phyloP scores from a whole-genome alignment of 2,329 filamentous ascomycete species.

The Colletotrichum siamense region DNA sequence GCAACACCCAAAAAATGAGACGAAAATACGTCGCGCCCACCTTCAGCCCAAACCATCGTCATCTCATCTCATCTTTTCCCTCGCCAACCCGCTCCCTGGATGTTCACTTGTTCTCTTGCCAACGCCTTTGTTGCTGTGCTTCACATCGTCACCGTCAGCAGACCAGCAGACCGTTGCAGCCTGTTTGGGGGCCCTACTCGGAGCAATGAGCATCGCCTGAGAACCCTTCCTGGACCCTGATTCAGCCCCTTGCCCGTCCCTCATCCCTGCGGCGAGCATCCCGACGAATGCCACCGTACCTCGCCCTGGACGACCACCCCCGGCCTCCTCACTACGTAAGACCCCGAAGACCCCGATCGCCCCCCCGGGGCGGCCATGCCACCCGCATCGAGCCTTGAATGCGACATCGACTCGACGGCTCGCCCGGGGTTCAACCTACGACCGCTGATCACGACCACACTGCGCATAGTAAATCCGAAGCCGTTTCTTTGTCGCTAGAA shows the following conservation, averaged over 20 bases:
- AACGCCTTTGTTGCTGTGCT: not conserved
- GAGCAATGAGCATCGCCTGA: not conserved
- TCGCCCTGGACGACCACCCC: not conserved
- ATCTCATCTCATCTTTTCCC: not conserved
- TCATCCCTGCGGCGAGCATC: constrained; percentile 17
- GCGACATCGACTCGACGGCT: not conserved
- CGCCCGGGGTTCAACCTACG: not conserved
- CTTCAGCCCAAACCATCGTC: constrained; percentile 11
- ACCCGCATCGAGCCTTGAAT: constrained; percentile 9
- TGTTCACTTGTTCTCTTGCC: not conserved
- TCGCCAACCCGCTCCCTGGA: not conserved
- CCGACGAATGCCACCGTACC: not conserved
- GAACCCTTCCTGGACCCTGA: constrained; percentile 15
- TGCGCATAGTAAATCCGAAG: not conserved
- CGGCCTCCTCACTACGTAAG: not conserved
- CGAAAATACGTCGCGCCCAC: not conserved
- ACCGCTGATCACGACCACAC: not conserved
- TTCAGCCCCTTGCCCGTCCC: constrained; percentile 13
- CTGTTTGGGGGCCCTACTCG: not conserved
- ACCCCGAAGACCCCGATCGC: constrained; percentile 15
- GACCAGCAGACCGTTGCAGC: not conserved
- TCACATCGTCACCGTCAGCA: not conserved
- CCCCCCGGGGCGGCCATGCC: constrained; percentile 1
- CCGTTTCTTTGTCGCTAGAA: not conserved
- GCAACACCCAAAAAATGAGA: not conserved